Percentiles rank a stretch among this genome's conserved stretches.
These are phyloP conservation scores for Suhomyces terraborum DNA, from an alignment of 1,139 yeast genomes.

Conservation along the genomic window DNA sequence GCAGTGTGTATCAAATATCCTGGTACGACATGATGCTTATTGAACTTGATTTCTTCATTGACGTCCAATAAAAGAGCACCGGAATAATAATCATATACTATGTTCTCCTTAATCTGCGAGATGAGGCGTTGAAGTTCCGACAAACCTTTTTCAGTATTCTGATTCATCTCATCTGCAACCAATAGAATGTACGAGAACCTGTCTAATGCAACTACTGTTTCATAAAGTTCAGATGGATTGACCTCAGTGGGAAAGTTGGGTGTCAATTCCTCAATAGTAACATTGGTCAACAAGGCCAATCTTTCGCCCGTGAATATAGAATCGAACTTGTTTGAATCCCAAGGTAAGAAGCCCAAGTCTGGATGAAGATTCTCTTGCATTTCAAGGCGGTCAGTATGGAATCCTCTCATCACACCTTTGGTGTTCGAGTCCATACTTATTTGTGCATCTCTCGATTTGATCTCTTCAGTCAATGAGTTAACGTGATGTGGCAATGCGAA, in stretches of 20 bases:
- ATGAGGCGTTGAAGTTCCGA: not conserved
- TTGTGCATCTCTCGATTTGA: constrained; percentile 43
- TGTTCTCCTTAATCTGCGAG: not conserved
- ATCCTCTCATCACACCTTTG: constrained; percentile 71
- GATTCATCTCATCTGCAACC: constrained; percentile 60
- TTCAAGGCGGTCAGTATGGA: constrained; percentile 49
- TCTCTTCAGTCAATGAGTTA: constrained; percentile 24
- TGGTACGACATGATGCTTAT: not conserved
- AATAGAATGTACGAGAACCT: constrained; percentile 72
- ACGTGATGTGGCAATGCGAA: constrained; percentile 71
- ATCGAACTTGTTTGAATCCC: constrained; percentile 34
- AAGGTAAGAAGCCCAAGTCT: constrained; percentile 62
- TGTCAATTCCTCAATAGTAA: constrained; percentile 58
- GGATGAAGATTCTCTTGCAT: constrained; percentile 55
- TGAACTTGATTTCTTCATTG: no score
- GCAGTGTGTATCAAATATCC: not conserved
- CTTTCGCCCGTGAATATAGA: constrained; percentile 54
- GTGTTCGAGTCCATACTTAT: constrained; percentile 57
- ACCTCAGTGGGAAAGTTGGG: constrained; percentile 62
- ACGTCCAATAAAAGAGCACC: not conserved
- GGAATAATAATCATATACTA: not conserved
- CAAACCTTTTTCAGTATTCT: constrained; percentile 40
- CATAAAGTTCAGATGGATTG: constrained; percentile 43
- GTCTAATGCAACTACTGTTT: constrained; percentile 37
- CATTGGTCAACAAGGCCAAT: constrained; percentile 51